Percentiles rank a stretch among this genome's conserved stretches.
Conservation (phyloP, 2,329 filamentous ascomycete genomes). For the Xenoacremonium recifei region DNA sequence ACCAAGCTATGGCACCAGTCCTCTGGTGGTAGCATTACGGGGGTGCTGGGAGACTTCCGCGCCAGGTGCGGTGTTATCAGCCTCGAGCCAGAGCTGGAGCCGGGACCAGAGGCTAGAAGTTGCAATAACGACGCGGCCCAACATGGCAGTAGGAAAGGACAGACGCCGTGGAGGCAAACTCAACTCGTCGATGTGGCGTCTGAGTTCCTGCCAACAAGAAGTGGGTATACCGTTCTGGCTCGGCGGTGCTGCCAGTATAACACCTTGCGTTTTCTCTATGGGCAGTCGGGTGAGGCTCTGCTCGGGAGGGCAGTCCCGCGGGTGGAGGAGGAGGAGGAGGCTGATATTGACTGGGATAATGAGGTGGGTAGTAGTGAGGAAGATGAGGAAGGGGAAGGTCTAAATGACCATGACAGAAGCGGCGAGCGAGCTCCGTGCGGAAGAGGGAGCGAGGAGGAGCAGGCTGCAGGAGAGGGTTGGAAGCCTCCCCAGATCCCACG, state of each 20-base stretch:
- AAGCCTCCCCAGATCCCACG: constrained; percentile 4
- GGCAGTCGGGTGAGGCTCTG: constrained; percentile 2
- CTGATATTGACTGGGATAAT: constrained; percentile 1
- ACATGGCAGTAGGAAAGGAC: neutral
- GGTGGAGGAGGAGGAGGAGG: constrained; percentile 1
- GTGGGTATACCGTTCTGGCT: neutral
- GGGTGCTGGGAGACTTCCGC: neutral
- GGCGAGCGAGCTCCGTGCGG: constrained; percentile 1
- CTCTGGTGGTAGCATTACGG: neutral
- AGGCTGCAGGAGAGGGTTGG: neutral
- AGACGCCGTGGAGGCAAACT: neutral
- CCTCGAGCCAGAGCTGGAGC: neutral
- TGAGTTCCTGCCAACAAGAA: neutral
- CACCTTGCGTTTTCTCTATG: constrained; percentile 1
- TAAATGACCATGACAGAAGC: neutral
- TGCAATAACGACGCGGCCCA: neutral
- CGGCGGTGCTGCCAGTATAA: neutral
- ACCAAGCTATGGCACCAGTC: neutral
- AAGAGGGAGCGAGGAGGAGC: constrained; percentile 1
- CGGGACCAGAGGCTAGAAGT: neutral
- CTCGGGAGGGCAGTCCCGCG: constrained; percentile 1
- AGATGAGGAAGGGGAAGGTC: constrained; percentile 3
- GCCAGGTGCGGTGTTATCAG: neutral
- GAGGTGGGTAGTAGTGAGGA: neutral
- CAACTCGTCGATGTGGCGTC: neutral